phyloP scores from a whole-genome alignment of 176 grass and related monocot species.

The Rhipidocladum racemiflorum region DNA sequence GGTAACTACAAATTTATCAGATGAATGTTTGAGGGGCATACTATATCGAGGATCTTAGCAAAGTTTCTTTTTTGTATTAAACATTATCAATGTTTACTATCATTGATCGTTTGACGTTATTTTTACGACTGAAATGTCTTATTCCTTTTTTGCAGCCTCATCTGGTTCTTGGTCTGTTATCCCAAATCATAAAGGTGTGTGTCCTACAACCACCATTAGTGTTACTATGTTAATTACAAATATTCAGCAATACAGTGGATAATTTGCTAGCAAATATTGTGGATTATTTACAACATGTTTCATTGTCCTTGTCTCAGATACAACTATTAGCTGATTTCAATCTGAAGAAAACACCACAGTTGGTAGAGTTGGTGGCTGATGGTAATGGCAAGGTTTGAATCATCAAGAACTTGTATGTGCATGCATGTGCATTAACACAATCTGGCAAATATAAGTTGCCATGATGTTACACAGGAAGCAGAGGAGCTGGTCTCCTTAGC shows the following conservation, averaged over 20 bases:
- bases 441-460: slow-evolving; percentile 14
- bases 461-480: slow-evolving; percentile 58
- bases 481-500: slow-evolving; percentile 83
- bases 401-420: neutral
- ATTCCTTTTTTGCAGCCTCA: slow-evolving; percentile 62
- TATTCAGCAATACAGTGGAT: neutral
- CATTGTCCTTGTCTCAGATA: slow-evolving; percentile 53
- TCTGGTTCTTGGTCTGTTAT: slow-evolving; percentile 94
- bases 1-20: neutral
- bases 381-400: slow-evolving; percentile 52
- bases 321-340: slow-evolving; percentile 96
- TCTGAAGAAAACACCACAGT: slow-evolving; percentile 88
- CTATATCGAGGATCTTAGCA: neutral
- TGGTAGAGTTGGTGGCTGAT: slow-evolving; percentile 75
- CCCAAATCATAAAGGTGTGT: slow-evolving; percentile 95
- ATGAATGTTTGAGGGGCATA: neutral
- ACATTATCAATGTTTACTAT: neutral
- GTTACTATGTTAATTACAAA: neutral
- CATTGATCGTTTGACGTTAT: neutral
- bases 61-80: neutral
- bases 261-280: neutral
- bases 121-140: slow-evolving; percentile 33
- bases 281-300: slow-evolving; percentile 19
- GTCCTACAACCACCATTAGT: neutral
- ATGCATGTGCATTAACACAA: neutral